A percentile compares a stretch with the other conserved stretches of the same genome.
These are phyloP conservation scores for Fusarium liriodendri DNA, from an alignment of 2,329 filamentous ascomycete species.

Conservation along the genomic window DNA sequence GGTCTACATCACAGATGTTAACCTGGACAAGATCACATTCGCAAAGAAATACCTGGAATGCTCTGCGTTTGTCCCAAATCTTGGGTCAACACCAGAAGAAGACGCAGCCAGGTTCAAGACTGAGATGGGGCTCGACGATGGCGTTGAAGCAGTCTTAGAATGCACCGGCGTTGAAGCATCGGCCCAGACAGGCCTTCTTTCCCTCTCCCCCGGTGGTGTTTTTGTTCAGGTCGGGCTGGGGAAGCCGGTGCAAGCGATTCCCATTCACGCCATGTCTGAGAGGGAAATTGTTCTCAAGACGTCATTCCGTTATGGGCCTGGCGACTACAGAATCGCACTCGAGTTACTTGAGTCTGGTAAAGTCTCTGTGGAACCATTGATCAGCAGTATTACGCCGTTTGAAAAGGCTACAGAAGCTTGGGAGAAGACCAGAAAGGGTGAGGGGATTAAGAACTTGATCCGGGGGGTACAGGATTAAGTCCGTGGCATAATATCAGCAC, in stretches of 20 bases:
- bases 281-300: constrained; percentile 90
- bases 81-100: constrained; percentile 8
- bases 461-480: constrained; percentile 9
- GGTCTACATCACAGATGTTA: constrained; percentile 35
- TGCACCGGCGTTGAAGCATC: constrained; percentile 36
- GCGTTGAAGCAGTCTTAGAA: constrained; percentile 66
- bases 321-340: constrained; percentile 87
- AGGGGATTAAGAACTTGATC: constrained; percentile 78
- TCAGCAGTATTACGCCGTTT: constrained; percentile 82
- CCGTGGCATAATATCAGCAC: background rate
- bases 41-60: constrained; percentile 24
- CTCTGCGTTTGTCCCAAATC: background rate
- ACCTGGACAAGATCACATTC: constrained; percentile 30
- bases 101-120: constrained; percentile 17
- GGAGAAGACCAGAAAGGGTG: constrained; percentile 84
- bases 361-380: constrained; percentile 82
- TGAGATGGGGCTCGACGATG: constrained; percentile 66
- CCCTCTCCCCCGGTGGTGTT: constrained; percentile 15
- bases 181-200: constrained; percentile 17
- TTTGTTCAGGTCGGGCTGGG: constrained; percentile 35
- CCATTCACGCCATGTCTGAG: constrained; percentile 83
- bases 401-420: constrained; percentile 76
- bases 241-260: constrained; percentile 26
- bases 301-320: constrained; percentile 87
- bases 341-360: constrained; percentile 77